Conservation (phyloP, 805 yeast genomes). For the Lachancea dasiensis region DNA sequence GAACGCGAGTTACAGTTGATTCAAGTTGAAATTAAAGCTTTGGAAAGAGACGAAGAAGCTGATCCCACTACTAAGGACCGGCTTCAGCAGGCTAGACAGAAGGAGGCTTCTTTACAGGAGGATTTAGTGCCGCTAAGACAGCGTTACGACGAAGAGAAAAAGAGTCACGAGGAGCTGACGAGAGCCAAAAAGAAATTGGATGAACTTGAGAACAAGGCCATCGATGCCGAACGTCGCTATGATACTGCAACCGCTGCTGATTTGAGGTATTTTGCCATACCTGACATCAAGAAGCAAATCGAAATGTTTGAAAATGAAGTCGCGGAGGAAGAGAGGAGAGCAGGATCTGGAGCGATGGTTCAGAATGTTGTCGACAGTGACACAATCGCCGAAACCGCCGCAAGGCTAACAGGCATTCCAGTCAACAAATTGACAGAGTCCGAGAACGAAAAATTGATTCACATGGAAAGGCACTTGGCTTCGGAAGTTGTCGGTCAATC, state of each 20-base stretch:
- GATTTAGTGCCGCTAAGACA: slow-evolving; percentile 79
- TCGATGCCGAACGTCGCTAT: slow-evolving; percentile 94
- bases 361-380: slow-evolving; percentile 89
- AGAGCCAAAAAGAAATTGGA: slow-evolving; percentile 85
- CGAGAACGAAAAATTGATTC: slow-evolving; percentile 87
- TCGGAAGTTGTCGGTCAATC: slow-evolving; percentile 88
- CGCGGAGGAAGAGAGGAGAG: slow-evolving; percentile 65
- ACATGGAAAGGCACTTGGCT: slow-evolving; percentile 85
- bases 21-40: slow-evolving; percentile 93
- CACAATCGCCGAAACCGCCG: slow-evolving; percentile 94
- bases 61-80: slow-evolving; percentile 80
- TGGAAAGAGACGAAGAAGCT: slow-evolving; percentile 91
- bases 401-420: slow-evolving; percentile 94
- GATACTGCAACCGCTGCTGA: slow-evolving; percentile 95
- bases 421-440: slow-evolving; percentile 92
- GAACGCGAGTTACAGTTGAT: slow-evolving; percentile 89
- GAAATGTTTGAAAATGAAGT: slow-evolving; percentile 67
- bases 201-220: slow-evolving; percentile 87
- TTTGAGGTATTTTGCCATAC: slow-evolving; percentile 93
- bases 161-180: slow-evolving; percentile 87
- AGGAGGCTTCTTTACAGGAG: slow-evolving; percentile 78
- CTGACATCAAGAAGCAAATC: slow-evolving; percentile 77
- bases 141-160: slow-evolving; percentile 77
- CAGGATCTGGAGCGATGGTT: slow-evolving; percentile 58
- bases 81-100: slow-evolving; percentile 68